Evolutionary conservation across 352 stramenopile genomes (phyloP).

Genomic region (Phytophthora multivora): DNA sequence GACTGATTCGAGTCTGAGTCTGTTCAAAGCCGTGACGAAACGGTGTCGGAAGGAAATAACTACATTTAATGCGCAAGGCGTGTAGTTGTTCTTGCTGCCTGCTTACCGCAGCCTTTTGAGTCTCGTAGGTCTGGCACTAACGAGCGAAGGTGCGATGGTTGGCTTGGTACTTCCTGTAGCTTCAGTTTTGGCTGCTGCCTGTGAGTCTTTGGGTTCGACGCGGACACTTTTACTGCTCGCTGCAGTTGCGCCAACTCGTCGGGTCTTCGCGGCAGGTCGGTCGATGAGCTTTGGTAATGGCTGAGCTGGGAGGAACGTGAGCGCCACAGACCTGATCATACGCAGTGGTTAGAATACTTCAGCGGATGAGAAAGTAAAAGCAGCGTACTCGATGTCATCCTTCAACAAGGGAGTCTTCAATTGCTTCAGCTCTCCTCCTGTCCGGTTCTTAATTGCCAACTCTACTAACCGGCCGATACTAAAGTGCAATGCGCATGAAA

Average conservation of each 20-base stretch:
- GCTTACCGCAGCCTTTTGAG: slow-evolving; percentile 37
- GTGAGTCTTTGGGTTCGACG: slow-evolving; percentile 5
- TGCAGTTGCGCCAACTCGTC: slow-evolving; percentile 28
- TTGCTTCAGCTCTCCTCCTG: slow-evolving; percentile 54
- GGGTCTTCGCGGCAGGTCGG: slow-evolving; percentile 31
- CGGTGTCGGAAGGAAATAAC: background rate
- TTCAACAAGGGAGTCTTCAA: slow-evolving; percentile 58
- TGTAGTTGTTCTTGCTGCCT: background rate
- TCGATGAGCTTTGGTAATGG: slow-evolving; percentile 40
- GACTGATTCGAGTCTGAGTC: slow-evolving; percentile 9
- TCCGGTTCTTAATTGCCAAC: slow-evolving; percentile 77
- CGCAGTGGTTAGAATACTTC: background rate
- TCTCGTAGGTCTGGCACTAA: slow-evolving; percentile 30
- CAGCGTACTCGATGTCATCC: slow-evolving; percentile 62
- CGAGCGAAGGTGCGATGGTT: slow-evolving; percentile 16
- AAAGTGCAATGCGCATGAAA: background rate
- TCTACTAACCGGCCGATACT: slow-evolving; percentile 86
- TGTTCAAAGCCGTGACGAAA: slow-evolving; percentile 4
- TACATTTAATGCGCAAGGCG: background rate
- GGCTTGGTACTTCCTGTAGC: slow-evolving; percentile 10
- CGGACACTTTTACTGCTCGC: slow-evolving; percentile 28
- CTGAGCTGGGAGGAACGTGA: slow-evolving; percentile 35
- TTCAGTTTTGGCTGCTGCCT: slow-evolving; percentile 14
- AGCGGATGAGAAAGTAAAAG: background rate
- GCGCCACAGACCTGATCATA: slow-evolving; percentile 32